Base-by-base conservation (phyloP, 805 yeast genomes). In the Sugiyamaella americana region DNA sequence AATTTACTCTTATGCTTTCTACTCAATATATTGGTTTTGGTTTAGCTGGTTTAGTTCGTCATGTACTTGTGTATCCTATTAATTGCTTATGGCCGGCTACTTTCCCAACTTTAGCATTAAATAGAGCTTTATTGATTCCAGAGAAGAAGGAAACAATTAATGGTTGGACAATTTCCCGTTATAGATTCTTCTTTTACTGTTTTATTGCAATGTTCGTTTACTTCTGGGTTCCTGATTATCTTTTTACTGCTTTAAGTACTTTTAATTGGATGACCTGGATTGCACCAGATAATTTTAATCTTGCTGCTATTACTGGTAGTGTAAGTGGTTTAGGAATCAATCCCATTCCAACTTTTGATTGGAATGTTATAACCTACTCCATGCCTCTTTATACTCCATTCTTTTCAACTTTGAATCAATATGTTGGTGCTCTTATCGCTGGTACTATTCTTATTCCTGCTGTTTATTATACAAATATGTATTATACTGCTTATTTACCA, bases 251-350 rank as follows among this genome's bases (percentile, higher is more conserved):
- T 1, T 70, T 84, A 42, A 72, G 80, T 1, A 72, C 71, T 53
- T 84, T 85, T 63, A 77, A 72, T 57, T 79, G 84, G 84, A 72
- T 76, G 58, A 71, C 65, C 22, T 78, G 84, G 83, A 77, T 77
- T 40, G 68, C 54, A 1, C 68, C 68, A n/a, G 60, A 79, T 51
- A 80, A 80, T 57, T 75, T 78, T 49, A 68, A 73, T 36, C 73
- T 78, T 4, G 81, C 80, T 53, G 78, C 80, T 43, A 66, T 83
- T 36, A 80, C 82, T 43, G 91, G 91, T 29, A n/a, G n/a, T n/a
- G 73, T 76, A 74, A 22, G 16, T 11, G 67, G 69, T 2, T 58
- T 73, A 44, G 76, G 76, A 0, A 48, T 73, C 43, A 73, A 72
- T 50, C 78, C 78, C 5, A 52, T 69, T 20, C 59, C 77, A 23